Base-by-base conservation (phyloP, 75 land plant species). In the Azolla pinnata region DNA sequence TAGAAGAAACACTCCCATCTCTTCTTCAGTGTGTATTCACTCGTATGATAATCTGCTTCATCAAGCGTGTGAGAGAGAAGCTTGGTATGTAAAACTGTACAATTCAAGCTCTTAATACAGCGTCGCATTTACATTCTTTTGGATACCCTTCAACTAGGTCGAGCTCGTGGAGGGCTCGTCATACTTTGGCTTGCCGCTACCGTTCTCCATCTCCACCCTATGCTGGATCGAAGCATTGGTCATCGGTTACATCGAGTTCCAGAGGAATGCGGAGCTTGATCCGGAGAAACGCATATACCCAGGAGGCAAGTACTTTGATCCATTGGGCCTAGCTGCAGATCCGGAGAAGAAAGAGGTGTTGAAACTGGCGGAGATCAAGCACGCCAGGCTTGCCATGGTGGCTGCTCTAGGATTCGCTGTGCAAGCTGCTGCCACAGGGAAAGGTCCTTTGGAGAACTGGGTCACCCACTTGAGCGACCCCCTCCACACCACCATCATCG, bases 391-490 rank as follows among this genome's bases (percentile, higher is more conserved):
- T 9, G 97, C 97, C 69, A 92, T 92, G 97, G 90, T 92, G 23
- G 97, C 63, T 0, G 83, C 81, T 73, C 49, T 92, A 4, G 95
- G 95, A 30, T 92, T 92, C 62, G 95, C 95, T 19, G 84, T 88
- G 44, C 97, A 92, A 61, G 97, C 95, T 17, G 86, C 83, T 23
- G 86, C 61, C 30, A 92, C 97, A 35, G 95, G 97, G 19, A 88
- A 92, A 73, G 97, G 97, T 7, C 97, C 97, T 18, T 84, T 92
- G 17, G 83, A 82, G 77, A 81, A 88, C 79, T 92, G 89, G 95
- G 84, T 77, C 45, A 88, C 95, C 48, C 89, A 88, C 66, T 61
- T 88, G 67, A 85, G 96, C 27, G 95, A 92, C 66, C 96, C 96
- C 0, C 96, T 89, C 44, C 96, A 89, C 86, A 88, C 88, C 61